Base-by-base conservation (phyloP, 768 basidiomycete genomes). In the Macrolepiota albuminosa region DNA sequence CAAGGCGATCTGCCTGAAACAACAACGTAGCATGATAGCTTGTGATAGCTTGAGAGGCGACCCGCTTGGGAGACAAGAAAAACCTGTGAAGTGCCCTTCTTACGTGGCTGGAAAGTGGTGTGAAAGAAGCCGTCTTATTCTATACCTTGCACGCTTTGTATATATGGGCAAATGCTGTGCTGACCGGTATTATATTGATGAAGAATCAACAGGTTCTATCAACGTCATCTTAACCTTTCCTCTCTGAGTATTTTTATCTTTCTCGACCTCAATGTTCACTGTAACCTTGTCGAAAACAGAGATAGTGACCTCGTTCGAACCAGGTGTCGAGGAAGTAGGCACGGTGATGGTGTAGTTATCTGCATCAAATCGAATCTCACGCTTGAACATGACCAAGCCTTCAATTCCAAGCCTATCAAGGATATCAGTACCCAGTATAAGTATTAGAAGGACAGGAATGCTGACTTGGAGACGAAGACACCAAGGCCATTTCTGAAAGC, bases 401-500 rank as follows among this genome's bases (percentile, higher is more conserved):
- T 98, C 95, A 53, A 99, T 82, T 4, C 96, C 96, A 55, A 97
- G 82, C 69, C 95, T 96, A 67, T 29, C 43, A 8, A 56, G 14
- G 6, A 45, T n/a, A 60, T 8, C 21, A 43, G 48, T 31, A 60
- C 50, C 54, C 45, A 58, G 42, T 36, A n/a, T 48, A n/a, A 43
- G 10, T 2, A 24, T 18, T 21, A 47, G n/a, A 13, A 49, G 54
- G 50, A 36, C 7, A 16, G 16, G 16, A 29, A 33, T 34, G 54
- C 93, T 71, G 65, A 98, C 96, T 88, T 87, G 36, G 87, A 92
- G 34, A 98, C 94, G 64, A 97, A 98, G 40, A 98, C 96, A n/a
- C 93, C 91, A 36, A 99, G 73, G 0, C 96, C 97, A 71, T 99
- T 99, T 67, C 91, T 81, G 75, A 99, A 98, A 4, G 89, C 87